Percentiles rank a stretch among this genome's conserved stretches.
These are phyloP conservation scores for Spathaspora girioi DNA, from an alignment of 805 yeast genomes.

Conservation along the genomic window DNA sequence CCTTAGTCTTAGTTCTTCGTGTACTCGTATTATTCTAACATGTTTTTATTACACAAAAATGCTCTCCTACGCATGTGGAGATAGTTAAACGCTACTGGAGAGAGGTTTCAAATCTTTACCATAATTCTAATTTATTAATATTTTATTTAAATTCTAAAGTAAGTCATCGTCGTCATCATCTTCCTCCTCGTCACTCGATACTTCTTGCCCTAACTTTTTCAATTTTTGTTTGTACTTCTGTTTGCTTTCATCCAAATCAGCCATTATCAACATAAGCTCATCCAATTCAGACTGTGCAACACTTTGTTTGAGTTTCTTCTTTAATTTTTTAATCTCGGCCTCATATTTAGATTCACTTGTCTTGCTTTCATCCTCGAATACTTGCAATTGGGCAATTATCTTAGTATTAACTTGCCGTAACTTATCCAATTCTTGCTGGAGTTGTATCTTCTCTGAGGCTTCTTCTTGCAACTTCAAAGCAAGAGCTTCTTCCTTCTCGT, in stretches of 20 bases:
- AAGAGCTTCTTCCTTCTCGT: not conserved
- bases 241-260: slow-evolving; percentile 71
- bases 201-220: slow-evolving; percentile 50
- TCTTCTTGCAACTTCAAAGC: not conserved
- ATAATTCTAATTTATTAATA: not conserved
- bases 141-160: not conserved
- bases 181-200: slow-evolving; percentile 69
- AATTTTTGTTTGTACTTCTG: slow-evolving; percentile 53
- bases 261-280: slow-evolving; percentile 70
- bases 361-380: not conserved
- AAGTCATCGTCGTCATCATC: slow-evolving; percentile 60
- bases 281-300: slow-evolving; percentile 60
- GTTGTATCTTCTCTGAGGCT: not conserved
- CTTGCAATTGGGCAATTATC: not conserved
- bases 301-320: slow-evolving; percentile 8
- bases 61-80: no score
- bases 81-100: not conserved
- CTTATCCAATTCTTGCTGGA: not conserved
- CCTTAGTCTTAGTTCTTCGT: no score
- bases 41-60: no score
- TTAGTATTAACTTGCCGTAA: not conserved
- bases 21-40: no score
- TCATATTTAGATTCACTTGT: slow-evolving; percentile 1
- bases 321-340: slow-evolving; percentile 8
- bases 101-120: not conserved